Conservation (phyloP, 257 asterid genomes). For the Penstemon davidsonii region DNA sequence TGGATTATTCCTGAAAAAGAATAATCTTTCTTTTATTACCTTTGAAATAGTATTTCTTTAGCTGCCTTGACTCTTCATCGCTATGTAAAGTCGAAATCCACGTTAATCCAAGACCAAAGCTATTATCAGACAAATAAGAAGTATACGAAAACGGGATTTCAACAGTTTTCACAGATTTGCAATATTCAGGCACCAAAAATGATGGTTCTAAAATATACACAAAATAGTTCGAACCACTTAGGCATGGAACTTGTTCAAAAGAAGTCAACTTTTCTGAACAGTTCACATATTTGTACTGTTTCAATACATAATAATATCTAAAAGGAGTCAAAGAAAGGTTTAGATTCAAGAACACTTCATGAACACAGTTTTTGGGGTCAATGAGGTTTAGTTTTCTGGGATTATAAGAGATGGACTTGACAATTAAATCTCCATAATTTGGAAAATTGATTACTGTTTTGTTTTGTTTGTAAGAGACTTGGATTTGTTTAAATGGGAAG, state of each 20-base stretch:
- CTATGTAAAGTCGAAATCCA: constrained; percentile 30
- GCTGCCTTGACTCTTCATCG: not conserved
- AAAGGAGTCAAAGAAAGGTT: constrained; percentile 48
- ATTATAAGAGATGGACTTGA: constrained; percentile 43
- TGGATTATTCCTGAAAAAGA: not conserved
- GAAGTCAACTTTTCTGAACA: constrained; percentile 36
- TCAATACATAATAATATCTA: constrained; percentile 37
- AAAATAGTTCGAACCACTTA: constrained; percentile 34
- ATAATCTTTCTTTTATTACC: not conserved
- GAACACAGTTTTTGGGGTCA: constrained; percentile 52
- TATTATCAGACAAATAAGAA: constrained; percentile 45
- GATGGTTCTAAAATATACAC: constrained; percentile 43
- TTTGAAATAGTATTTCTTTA: constrained; percentile 3
- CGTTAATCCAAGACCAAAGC: constrained; percentile 48
- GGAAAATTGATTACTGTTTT: constrained; percentile 37
- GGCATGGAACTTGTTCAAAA: constrained; percentile 42
- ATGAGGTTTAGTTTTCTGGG: constrained; percentile 29
- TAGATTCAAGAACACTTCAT: constrained; percentile 49
- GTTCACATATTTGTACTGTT: constrained; percentile 44
- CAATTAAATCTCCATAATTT: constrained; percentile 38
- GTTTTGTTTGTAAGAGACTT: constrained; percentile 30
- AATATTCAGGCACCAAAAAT: constrained; percentile 31
- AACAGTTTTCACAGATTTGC: constrained; percentile 33
- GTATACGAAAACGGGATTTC: constrained; percentile 50
- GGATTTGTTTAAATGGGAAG: too few relatives aligned